Evolutionary conservation across 169 alveolate genomes (phyloP).

Genomic region (Plasmodium gallinaceum): DNA sequence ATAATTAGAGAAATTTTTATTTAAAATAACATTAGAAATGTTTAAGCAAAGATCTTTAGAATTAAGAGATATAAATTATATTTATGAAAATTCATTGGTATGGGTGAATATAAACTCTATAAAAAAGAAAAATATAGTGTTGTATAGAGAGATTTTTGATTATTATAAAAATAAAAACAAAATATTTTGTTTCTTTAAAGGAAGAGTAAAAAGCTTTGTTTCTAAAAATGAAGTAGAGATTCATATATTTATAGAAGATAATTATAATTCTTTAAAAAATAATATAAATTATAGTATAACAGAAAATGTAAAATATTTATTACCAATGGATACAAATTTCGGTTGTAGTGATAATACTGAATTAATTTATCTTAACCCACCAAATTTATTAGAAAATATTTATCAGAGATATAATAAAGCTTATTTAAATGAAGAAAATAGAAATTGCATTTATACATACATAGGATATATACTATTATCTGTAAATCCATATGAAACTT

Average conservation of each 20-base stretch:
- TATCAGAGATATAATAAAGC: conserved; percentile 76
- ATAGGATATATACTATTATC: conserved; percentile 89
- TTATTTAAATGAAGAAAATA: conserved; percentile 53
- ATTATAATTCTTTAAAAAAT: conserved; percentile 29
- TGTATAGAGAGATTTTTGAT: conserved; percentile 61
- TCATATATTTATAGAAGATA: conserved; percentile 51
- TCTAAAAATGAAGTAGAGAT: conserved; percentile 70
- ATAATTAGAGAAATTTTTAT: neutral
- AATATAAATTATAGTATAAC: conserved; percentile 47
- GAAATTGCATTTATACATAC: conserved; percentile 84
- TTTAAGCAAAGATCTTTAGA: conserved; percentile 68
- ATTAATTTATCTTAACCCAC: conserved; percentile 80
- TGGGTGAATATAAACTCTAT: conserved; percentile 76
- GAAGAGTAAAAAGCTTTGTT: conserved; percentile 61
- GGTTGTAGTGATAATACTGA: conserved; percentile 82
- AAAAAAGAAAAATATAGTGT: conserved; percentile 53
- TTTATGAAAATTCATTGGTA: conserved; percentile 72
- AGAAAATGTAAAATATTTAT: conserved; percentile 76
- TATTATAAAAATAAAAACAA: conserved; percentile 46
- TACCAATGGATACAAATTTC: conserved; percentile 76
- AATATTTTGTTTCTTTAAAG: conserved; percentile 72
- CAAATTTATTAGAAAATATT: conserved; percentile 81
- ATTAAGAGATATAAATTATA: conserved; percentile 54
- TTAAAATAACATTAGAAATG: conserved; percentile 17
- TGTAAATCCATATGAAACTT: conserved; percentile 88